A percentile compares a stretch with the other conserved stretches of the same genome.
These are phyloP conservation scores for Thermomucor indicae-seudaticae DNA, from an alignment of 371 early-diverging fungal genomes.

Conservation along the genomic window DNA sequence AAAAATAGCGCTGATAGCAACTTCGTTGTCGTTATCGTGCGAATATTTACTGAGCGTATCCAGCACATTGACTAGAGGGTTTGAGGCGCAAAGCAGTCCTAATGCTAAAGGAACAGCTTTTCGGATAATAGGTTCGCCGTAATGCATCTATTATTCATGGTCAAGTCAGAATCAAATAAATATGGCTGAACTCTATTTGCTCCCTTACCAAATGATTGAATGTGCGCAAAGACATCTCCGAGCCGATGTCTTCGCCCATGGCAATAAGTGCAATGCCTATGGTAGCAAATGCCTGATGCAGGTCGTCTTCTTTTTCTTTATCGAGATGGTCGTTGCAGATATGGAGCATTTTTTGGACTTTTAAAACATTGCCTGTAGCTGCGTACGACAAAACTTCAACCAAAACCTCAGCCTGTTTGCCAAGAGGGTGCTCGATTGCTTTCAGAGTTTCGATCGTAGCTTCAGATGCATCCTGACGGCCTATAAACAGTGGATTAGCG, in stretches of 20 bases:
- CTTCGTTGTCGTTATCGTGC: slow-evolving; percentile 94
- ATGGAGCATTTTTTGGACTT: slow-evolving; percentile 94
- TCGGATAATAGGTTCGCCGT: slow-evolving; percentile 94
- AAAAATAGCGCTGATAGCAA: slow-evolving; percentile 95
- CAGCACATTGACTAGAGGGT: slow-evolving; percentile 87
- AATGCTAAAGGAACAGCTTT: slow-evolving; percentile 94
- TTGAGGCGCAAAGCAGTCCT: slow-evolving; percentile 94
- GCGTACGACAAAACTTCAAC: slow-evolving; percentile 90
- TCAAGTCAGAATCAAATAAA: slow-evolving; percentile 33
- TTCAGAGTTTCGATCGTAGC: slow-evolving; percentile 92
- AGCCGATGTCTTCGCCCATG: slow-evolving; percentile 95
- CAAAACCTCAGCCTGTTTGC: slow-evolving; percentile 83
- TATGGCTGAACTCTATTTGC: slow-evolving; percentile 58
- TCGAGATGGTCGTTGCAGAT: slow-evolving; percentile 93
- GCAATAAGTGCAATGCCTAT: slow-evolving; percentile 94
- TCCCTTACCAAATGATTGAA: slow-evolving; percentile 85
- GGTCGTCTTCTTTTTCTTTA: slow-evolving; percentile 75
- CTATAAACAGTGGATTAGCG: slow-evolving; percentile 22
- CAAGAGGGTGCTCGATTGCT: slow-evolving; percentile 89
- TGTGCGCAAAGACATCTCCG: slow-evolving; percentile 92
- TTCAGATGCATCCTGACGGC: slow-evolving; percentile 87
- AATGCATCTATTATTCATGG: slow-evolving; percentile 81
- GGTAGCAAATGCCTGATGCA: slow-evolving; percentile 93
- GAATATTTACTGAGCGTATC: slow-evolving; percentile 96
- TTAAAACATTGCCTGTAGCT: slow-evolving; percentile 95